phyloP scores from a whole-genome alignment of 495 filamentous ascomycete species.

The Aspergillus bertholletiae region DNA sequence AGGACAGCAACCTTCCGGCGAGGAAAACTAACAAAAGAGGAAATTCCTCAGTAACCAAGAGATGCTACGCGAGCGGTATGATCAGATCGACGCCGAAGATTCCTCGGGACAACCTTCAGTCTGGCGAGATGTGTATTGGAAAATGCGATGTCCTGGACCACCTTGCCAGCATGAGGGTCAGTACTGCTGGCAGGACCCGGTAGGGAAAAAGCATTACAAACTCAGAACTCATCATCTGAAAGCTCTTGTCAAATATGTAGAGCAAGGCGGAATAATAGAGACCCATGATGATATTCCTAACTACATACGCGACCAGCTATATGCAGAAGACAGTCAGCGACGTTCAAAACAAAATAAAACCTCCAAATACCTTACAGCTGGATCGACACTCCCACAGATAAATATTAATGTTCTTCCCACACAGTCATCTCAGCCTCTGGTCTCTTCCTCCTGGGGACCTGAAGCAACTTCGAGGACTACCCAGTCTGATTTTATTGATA shows the following conservation, averaged over 20 bases:
- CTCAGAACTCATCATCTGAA: conserved; percentile 24
- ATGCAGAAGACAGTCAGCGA: too few relatives aligned
- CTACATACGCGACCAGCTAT: conserved; percentile 23
- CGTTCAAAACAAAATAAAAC: background rate
- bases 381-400: background rate
- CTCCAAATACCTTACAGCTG: background rate
- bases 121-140: conserved; percentile 27
- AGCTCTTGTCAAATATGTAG: conserved; percentile 20
- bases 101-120: conserved; percentile 3
- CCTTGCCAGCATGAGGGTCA: conserved; percentile 19
- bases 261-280: conserved; percentile 16
- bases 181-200: conserved; percentile 28
- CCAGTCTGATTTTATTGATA: background rate
- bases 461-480: background rate
- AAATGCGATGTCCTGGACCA: conserved; percentile 21
- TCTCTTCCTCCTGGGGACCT: background rate
- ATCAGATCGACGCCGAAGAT: conserved; percentile 2
- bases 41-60: background rate
- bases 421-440: conserved; percentile 3
- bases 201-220: conserved; percentile 30
- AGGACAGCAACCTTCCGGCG: background rate
- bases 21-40: conserved; percentile 2
- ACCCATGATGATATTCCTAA: conserved; percentile 26
- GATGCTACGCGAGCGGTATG: conserved; percentile 1
- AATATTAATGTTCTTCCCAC: conserved; percentile 4